These are phyloP conservation scores for Populus euphratica DNA, from an alignment of 345 rosid species.

Conservation along the genomic window DNA sequence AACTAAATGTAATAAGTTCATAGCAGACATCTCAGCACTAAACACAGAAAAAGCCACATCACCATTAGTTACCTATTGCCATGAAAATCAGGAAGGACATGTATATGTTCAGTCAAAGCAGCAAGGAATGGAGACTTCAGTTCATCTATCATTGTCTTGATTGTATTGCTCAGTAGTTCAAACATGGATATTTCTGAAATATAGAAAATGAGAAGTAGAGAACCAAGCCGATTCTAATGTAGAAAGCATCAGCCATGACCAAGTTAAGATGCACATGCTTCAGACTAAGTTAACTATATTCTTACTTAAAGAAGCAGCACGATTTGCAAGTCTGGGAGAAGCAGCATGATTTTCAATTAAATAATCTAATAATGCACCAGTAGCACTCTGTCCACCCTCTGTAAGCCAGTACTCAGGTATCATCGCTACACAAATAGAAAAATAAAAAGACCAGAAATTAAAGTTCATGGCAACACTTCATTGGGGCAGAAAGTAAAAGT, in stretches of 20 bases:
- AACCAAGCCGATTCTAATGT: not conserved
- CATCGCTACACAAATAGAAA: slow-evolving; percentile 54
- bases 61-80: slow-evolving; percentile 67
- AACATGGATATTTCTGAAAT: slow-evolving; percentile 69
- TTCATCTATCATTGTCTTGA: slow-evolving; percentile 54
- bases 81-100: slow-evolving; percentile 85
- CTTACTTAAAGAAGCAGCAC: slow-evolving; percentile 84
- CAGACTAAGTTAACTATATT: not conserved
- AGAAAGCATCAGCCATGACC: not conserved
- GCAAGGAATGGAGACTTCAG: slow-evolving; percentile 68
- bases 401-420: slow-evolving; percentile 94
- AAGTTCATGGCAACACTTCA: not conserved
- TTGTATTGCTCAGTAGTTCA: slow-evolving; percentile 58
- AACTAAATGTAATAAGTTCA: slow-evolving; percentile 4
- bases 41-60: not conserved
- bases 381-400: slow-evolving; percentile 98
- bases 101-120: slow-evolving; percentile 72
- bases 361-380: slow-evolving; percentile 89
- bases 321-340: slow-evolving; percentile 82
- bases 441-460: not conserved
- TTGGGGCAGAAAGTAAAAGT: not conserved
- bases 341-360: slow-evolving; percentile 83
- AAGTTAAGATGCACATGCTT: not conserved
- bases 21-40: slow-evolving; percentile 2
- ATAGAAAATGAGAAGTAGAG: slow-evolving; percentile 6